phyloP scores from a whole-genome alignment of 768 basidiomycete genomes.

The Cystofilobasidium bisporidii region DNA sequence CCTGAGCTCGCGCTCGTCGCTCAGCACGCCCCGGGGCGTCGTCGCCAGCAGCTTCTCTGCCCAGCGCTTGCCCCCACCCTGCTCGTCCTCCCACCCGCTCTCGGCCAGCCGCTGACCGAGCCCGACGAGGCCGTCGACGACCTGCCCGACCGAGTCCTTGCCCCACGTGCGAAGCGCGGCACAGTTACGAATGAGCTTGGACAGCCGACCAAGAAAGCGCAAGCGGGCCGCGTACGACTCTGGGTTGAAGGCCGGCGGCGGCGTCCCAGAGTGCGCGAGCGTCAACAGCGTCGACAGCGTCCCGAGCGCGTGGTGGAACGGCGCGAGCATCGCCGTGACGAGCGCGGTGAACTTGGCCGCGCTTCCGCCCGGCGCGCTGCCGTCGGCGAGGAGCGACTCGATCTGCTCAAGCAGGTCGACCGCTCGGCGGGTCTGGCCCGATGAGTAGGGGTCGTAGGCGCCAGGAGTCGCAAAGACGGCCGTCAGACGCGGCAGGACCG shows the following conservation, averaged over 20 bases:
- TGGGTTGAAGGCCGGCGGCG: slow-evolving; percentile 58
- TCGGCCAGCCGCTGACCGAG: slow-evolving; percentile 59
- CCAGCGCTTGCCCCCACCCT: slow-evolving; percentile 56
- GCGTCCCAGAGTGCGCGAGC: slow-evolving; percentile 31
- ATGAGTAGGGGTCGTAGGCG: slow-evolving; percentile 71
- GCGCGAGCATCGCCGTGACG: slow-evolving; percentile 47
- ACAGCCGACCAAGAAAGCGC: slow-evolving; percentile 56
- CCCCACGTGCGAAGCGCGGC: slow-evolving; percentile 66
- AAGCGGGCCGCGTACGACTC: slow-evolving; percentile 60
- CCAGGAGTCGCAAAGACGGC: slow-evolving; percentile 63
- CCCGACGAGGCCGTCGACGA: slow-evolving; percentile 53
- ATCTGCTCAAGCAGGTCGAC: slow-evolving; percentile 72
- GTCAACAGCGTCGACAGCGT: slow-evolving; percentile 34
- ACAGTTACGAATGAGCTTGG: slow-evolving; percentile 66
- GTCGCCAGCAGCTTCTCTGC: slow-evolving; percentile 49
- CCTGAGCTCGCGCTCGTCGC: slow-evolving; percentile 16
- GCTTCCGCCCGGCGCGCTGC: slow-evolving; percentile 44
- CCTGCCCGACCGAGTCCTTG: slow-evolving; percentile 50
- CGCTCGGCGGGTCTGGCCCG: slow-evolving; percentile 51
- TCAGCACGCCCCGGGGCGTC: slow-evolving; percentile 18
- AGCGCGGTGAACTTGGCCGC: slow-evolving; percentile 48
- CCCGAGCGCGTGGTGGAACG: slow-evolving; percentile 48
- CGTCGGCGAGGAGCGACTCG: slow-evolving; percentile 54
- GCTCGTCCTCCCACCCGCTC: slow-evolving; percentile 65
- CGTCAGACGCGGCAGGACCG: slow-evolving; percentile 63